Evolutionary conservation across 768 basidiomycete genomes (phyloP), one percentile per base, ranked within the genome.

Genomic region (Pleurotus djamor): DNA sequence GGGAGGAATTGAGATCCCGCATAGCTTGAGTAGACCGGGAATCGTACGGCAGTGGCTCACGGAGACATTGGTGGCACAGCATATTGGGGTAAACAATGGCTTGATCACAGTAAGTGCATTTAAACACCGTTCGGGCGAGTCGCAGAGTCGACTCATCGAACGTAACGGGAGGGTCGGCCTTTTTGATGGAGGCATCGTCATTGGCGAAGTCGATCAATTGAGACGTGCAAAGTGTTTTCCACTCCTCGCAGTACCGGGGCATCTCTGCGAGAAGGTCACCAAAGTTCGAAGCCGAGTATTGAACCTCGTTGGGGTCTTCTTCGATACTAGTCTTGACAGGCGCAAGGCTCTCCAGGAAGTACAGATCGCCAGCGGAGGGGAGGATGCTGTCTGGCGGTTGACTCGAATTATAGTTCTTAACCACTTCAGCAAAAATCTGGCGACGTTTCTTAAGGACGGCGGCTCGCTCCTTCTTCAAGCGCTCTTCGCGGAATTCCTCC

Each of bases 311-410:
- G 10, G 45, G 45, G 7, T 12, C 45, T 7, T 12, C 16, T 47
- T 47, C 45, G 45, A 47, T 43, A 9, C 9, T 9, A 10, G 10
- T 9, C 41, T n/a, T 43, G 41, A 66, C 37, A 37, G 58, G 13
- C 57, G 54, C 58, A 43, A 68, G 62, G 34, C 34, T n/a, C 5
- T 61, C 50, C 43, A 65, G 28, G 28, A 55, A 45, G 14, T 57
- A 62, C 17, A 68, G 8, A 38, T 68, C 64, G n/a, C 62, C 62
- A 32, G 60, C 8, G 13, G 57, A 21, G 17, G 66, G 67, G n/a
- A 66, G 5, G 21, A 62, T 55, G 4, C 57, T 33, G 44, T 60
- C 54, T 16, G 63, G 38, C 41, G 57, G 60, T 32, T 60, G 65
- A 7, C 59, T 54, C 4, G 55, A 52, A 10, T 56, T 51, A 48